Evolutionary conservation across 1,284 basidiomycete species (phyloP).

Genomic region (Sutorius eximius): DNA sequence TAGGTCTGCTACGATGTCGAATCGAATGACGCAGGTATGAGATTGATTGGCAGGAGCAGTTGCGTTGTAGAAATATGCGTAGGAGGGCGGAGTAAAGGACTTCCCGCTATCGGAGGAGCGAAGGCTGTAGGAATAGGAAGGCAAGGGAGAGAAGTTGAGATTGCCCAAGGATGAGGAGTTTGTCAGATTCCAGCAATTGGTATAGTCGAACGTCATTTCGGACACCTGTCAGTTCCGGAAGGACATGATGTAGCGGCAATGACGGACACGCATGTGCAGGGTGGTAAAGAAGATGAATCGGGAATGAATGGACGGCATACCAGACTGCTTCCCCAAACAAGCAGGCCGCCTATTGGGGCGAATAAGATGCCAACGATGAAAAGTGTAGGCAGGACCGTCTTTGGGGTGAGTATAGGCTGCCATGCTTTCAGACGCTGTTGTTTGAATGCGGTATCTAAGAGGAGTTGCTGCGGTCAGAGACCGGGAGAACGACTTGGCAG

Average conservation of each 20-base stretch:
- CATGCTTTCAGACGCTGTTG: conserved; percentile 99
- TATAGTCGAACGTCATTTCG: conserved; percentile 96
- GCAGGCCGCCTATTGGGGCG: conserved; percentile 92
- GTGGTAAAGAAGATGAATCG: conserved; percentile 16
- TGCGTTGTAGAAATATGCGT: conserved; percentile 63
- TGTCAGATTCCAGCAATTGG: conserved; percentile 77
- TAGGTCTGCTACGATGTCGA: conserved; percentile 81
- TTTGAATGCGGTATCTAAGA: conserved; percentile 93
- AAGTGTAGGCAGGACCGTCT: conserved; percentile 94
- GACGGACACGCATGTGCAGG: conserved; percentile 2
- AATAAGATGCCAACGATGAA: conserved; percentile 95
- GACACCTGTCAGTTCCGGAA: conserved; percentile 57
- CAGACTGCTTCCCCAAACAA: conserved; percentile 85
- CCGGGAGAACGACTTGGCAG: conserved; percentile 2
- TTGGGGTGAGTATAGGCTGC: conserved; percentile 99
- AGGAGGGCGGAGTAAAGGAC: conserved; percentile 54
- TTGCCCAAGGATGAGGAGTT: conserved; percentile 43
- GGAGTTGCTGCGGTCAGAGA: conserved; percentile 21
- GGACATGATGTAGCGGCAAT: neutral
- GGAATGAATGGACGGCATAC: conserved; percentile 40
- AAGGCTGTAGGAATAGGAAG: conserved; percentile 75
- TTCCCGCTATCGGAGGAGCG: conserved; percentile 55
- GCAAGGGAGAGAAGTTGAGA: conserved; percentile 54
- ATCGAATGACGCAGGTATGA: conserved; percentile 74
- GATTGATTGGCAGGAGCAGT: conserved; percentile 45